phyloP scores from a whole-genome alignment of 805 yeast genomes.

The Alloascoidea africana region DNA sequence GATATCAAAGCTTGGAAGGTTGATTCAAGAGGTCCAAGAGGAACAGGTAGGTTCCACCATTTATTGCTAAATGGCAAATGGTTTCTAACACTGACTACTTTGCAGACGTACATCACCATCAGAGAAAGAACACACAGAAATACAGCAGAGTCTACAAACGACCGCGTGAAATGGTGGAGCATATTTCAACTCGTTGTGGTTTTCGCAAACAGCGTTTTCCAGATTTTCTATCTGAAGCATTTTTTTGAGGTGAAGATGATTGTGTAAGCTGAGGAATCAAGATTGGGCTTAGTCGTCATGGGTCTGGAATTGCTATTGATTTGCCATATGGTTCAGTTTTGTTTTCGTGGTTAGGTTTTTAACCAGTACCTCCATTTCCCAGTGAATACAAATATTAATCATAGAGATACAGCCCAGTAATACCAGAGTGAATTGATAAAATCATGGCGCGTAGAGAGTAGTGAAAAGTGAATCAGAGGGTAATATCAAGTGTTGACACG shows the following conservation, averaged over 20 bases:
- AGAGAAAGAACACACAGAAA: constrained; percentile 97
- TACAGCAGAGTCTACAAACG: constrained; percentile 94
- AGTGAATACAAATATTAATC: no score
- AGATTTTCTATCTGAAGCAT: constrained; percentile 83
- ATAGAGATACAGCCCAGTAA: no score
- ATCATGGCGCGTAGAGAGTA: no score
- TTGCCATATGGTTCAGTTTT: no score
- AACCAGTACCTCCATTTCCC: no score
- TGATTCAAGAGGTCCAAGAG: constrained; percentile 77
- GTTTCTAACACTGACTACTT: not conserved
- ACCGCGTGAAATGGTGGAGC: constrained; percentile 97
- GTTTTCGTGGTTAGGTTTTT: no score
- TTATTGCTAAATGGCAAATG: not conserved
- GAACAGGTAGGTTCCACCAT: constrained; percentile 31
- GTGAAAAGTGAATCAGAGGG: no score
- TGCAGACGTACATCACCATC: constrained; percentile 70
- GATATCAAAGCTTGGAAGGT: constrained; percentile 55
- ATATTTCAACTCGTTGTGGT: constrained; percentile 81
- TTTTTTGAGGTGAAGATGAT: constrained; percentile 91
- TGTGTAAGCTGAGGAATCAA: constrained; percentile 44
- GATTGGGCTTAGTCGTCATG: no score
- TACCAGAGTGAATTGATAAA: no score
- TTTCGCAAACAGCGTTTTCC: constrained; percentile 77
- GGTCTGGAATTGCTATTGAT: no score
- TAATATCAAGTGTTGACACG: no score